Conservation (phyloP, 345 rosid genomes). For the Salix viminalis region DNA sequence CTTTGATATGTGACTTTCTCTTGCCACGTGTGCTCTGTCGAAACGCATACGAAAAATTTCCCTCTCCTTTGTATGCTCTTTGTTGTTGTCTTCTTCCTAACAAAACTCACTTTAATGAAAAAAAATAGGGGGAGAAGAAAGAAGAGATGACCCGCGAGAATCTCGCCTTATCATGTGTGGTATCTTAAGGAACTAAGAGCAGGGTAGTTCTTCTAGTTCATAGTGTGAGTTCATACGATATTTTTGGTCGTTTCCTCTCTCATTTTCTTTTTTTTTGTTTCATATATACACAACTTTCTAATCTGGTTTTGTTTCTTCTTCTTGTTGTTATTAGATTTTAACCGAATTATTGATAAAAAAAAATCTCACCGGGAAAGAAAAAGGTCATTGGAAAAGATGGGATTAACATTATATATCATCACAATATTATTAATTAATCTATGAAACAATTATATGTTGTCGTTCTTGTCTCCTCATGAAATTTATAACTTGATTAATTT, state of each 20-base stretch:
- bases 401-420: background rate
- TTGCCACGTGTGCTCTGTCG: constrained; percentile 35
- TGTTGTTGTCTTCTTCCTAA: background rate
- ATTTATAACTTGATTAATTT: too few species aligned
- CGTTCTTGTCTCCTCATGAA: too few species aligned
- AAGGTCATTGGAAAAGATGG: background rate
- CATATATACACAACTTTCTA: background rate
- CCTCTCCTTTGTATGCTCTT: constrained; percentile 23
- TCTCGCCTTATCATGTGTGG: constrained; percentile 46
- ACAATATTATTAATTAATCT: background rate
- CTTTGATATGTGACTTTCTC: background rate
- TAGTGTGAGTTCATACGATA: background rate
- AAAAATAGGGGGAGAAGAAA: background rate
- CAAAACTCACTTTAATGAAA: background rate
- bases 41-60: background rate
- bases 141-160: constrained; percentile 41
- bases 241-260: background rate
- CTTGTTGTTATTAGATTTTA: background rate
- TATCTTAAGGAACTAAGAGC: background rate
- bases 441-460: too few species aligned
- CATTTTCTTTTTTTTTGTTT: background rate
- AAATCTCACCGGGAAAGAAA: background rate
- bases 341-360: background rate
- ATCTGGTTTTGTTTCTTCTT: too few species aligned
- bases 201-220: background rate